Evolutionary conservation across 306 rosid species (phyloP).

Genomic region (Sicyos baderoa): DNA sequence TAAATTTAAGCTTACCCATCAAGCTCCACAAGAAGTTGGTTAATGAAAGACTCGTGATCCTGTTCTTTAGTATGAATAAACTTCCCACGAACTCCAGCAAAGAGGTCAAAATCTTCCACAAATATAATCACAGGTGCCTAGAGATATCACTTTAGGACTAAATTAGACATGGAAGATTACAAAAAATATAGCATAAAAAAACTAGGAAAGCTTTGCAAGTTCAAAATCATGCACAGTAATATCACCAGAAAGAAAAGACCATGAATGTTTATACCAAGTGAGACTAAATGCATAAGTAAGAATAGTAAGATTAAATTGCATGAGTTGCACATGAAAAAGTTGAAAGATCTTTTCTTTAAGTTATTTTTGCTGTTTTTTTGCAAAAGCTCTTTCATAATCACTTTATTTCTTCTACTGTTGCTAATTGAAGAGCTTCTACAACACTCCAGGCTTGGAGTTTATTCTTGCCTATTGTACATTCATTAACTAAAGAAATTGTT

Average conservation of each 20-base stretch:
- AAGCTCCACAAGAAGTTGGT: slow-evolving; percentile 98
- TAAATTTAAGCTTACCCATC: slow-evolving; percentile 61
- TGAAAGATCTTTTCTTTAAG: background rate
- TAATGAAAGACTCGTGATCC: slow-evolving; percentile 94
- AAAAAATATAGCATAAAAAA: slow-evolving; percentile 15
- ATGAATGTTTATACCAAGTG: background rate
- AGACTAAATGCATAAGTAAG: background rate
- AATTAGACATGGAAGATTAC: slow-evolving; percentile 21
- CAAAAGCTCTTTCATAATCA: background rate
- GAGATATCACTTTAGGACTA: slow-evolving; percentile 28
- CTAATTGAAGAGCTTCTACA: background rate
- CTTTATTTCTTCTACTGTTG: slow-evolving; percentile 3
- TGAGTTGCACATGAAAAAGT: background rate
- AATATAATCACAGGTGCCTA: slow-evolving; percentile 96
- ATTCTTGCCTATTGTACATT: background rate
- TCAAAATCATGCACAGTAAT: background rate
- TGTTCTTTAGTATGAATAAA: slow-evolving; percentile 82
- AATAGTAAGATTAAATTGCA: background rate
- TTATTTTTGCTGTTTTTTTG: background rate
- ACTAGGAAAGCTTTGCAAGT: background rate
- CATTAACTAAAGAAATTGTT: background rate
- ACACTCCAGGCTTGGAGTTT: slow-evolving; percentile 7
- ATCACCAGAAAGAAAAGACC: background rate
- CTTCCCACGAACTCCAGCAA: slow-evolving; percentile 97
- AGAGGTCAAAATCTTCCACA: slow-evolving; percentile 94